phyloP scores from a whole-genome alignment of 2,329 filamentous ascomycete genomes.

The Colletotrichum horii region DNA sequence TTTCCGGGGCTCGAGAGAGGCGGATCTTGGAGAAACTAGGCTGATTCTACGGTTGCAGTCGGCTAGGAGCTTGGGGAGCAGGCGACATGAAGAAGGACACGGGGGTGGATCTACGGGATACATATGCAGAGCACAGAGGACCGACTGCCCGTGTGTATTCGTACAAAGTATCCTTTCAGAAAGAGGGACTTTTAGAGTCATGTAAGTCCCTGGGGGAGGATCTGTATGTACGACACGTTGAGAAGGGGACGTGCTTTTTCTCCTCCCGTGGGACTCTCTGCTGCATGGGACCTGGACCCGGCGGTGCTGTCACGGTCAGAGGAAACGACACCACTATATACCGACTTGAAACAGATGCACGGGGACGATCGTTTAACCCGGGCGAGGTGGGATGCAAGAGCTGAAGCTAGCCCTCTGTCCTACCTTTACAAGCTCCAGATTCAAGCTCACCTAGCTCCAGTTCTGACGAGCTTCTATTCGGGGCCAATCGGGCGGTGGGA shows the following conservation, averaged over 20 bases:
- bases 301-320: slow-evolving; percentile 4
- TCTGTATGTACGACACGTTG: background rate
- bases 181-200: background rate
- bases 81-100: slow-evolving; percentile 3
- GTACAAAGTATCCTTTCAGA: background rate
- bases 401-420: background rate
- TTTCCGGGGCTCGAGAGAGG: background rate
- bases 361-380: background rate
- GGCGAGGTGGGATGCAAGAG: background rate
- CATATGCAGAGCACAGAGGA: background rate
- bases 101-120: slow-evolving; percentile 15
- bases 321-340: background rate
- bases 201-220: background rate
- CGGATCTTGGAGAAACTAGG: background rate
- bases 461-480: background rate
- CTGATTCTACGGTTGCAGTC: background rate
- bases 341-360: slow-evolving; percentile 18
- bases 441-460: background rate
- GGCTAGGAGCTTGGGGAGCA: background rate
- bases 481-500: background rate
- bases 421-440: background rate
- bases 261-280: background rate
- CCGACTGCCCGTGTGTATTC: background rate
- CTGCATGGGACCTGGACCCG: background rate
- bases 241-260: background rate